Base-by-base conservation (phyloP, 2,329 filamentous ascomycete genomes). In the Fusarium sp. region DNA sequence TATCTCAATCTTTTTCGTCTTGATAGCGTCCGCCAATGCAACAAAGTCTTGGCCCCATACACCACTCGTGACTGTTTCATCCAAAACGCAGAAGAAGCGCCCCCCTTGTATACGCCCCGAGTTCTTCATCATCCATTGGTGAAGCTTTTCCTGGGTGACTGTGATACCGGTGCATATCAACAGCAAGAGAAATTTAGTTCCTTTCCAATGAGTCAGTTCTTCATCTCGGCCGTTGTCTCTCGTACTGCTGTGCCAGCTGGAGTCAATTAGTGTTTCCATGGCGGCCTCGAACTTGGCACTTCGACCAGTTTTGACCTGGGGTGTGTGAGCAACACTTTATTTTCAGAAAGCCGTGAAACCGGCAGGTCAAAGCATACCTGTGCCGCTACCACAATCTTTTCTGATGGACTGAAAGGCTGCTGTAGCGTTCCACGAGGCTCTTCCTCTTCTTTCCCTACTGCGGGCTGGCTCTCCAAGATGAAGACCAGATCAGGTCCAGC, bases 21-120 rank as follows among this genome's bases (percentile, higher is more conserved):
- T 47, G 22, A 27, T 27, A 47, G 43, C 43, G 14, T 58, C 22
- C 20, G 35, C 30, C 9, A 63, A 11, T 2, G 11, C 47, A 10
- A 43, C 4, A 12, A 65, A 65, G 2, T 65, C 63, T 17, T n/a
- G 14, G 1, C 33, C 56, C 54, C 40, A 61, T 11, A 61, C 15
- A 1, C 15, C 9, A 8, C 22, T 30, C 40, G 56, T 45, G 17
- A 32, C 50, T 2, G 27, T 15, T n/a, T 38, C 6, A 14, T 61
- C 63, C 17, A 65, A 9, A 52, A 65, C 56, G 17, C 54, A 52
- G 33, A 61, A 61, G 35, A 52, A 65, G 56, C 50, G 54, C 3
- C 22, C 30, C 4, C 10, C 14, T 14, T 60, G 35, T 20, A 65
- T 52, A 22, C 14, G 37, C 4, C 14, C 22, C 30, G 20, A 14